Conservation (phyloP, 2,329 filamentous ascomycete genomes). For the Hypoxylon sp. region DNA sequence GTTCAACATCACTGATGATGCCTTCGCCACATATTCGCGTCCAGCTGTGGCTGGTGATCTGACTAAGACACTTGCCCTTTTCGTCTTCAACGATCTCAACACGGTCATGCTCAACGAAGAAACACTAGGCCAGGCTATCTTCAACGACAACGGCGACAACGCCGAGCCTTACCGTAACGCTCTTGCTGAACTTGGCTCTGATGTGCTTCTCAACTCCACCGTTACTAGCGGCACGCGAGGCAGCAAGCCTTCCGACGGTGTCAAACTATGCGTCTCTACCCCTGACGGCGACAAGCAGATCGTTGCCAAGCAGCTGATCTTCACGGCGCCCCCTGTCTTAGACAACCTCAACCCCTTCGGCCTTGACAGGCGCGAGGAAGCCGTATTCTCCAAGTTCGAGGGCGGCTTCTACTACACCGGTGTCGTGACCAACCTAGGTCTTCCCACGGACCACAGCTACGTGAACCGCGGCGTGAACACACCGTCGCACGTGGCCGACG, state of each 20-base stretch:
- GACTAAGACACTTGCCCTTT: constrained; percentile 36
- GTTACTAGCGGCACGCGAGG: constrained; percentile 29
- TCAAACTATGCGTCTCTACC: constrained; percentile 34
- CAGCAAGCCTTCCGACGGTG: constrained; percentile 26
- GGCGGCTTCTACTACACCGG: constrained; percentile 40
- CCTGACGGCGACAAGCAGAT: constrained; percentile 31
- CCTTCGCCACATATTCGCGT: constrained; percentile 33
- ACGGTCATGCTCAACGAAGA: constrained; percentile 32
- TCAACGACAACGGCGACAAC: constrained; percentile 45
- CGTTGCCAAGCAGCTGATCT: constrained; percentile 35
- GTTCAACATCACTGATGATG: constrained; percentile 38
- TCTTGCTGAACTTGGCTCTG: constrained; percentile 47
- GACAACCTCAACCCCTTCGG: constrained; percentile 31
- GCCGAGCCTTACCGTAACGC: constrained; percentile 56
- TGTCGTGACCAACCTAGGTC: constrained; percentile 30
- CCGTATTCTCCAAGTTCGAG: constrained; percentile 33
- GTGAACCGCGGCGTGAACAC: constrained; percentile 33
- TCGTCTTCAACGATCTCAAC: constrained; percentile 38
- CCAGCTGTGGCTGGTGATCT: constrained; percentile 35
- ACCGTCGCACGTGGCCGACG: constrained; percentile 24
- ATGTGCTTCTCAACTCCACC: constrained; percentile 40
- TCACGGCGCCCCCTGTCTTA: constrained; percentile 27
- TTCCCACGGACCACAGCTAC: constrained; percentile 34
- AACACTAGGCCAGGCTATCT: constrained; percentile 25
- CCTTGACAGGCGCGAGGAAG: constrained; percentile 28